Percentiles rank a stretch among this genome's conserved stretches.
Evolutionary conservation across 176 grass and related monocot species (phyloP).

Genomic region (Bothriochloa decipiens): DNA sequence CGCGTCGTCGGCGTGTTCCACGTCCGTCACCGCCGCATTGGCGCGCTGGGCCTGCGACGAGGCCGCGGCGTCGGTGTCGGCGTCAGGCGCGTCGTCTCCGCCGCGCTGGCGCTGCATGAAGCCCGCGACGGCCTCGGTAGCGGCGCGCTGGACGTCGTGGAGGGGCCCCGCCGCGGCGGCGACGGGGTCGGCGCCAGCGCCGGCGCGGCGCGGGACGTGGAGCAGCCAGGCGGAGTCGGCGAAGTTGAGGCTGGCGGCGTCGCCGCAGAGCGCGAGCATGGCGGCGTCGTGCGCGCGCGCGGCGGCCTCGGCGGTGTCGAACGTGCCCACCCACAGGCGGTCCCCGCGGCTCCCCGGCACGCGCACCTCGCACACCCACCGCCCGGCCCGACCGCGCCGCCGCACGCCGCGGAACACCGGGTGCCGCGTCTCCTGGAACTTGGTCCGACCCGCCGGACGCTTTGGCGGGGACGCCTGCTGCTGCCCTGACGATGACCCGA

Average conservation of each 20-base stretch:
- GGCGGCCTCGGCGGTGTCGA: slow-evolving; percentile 67
- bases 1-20: background rate
- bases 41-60: background rate
- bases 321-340: slow-evolving; percentile 85
- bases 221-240: slow-evolving; percentile 57
- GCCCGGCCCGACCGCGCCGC: slow-evolving; percentile 40
- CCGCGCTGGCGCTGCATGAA: slow-evolving; percentile 29
- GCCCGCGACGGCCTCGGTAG: slow-evolving; percentile 42
- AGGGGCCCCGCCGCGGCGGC: background rate
- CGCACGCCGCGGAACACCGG: slow-evolving; percentile 84
- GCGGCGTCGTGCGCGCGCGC: slow-evolving; percentile 77
- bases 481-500: background rate
- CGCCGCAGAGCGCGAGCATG: slow-evolving; percentile 53
- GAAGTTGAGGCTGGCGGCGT: slow-evolving; percentile 53
- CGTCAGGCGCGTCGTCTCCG: background rate
- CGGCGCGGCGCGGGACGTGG: background rate
- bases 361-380: slow-evolving; percentile 85
- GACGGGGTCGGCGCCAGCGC: background rate
- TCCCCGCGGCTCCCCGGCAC: slow-evolving; percentile 49
- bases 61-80: background rate
- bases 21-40: background rate
- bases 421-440: slow-evolving; percentile 91
- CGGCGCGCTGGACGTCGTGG: slow-evolving; percentile 47
- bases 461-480: slow-evolving; percentile 35
- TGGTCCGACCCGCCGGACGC: slow-evolving; percentile 67